Evolutionary conservation across 768 basidiomycete species (phyloP).

Genomic region (Auricularia auricula-judae): DNA sequence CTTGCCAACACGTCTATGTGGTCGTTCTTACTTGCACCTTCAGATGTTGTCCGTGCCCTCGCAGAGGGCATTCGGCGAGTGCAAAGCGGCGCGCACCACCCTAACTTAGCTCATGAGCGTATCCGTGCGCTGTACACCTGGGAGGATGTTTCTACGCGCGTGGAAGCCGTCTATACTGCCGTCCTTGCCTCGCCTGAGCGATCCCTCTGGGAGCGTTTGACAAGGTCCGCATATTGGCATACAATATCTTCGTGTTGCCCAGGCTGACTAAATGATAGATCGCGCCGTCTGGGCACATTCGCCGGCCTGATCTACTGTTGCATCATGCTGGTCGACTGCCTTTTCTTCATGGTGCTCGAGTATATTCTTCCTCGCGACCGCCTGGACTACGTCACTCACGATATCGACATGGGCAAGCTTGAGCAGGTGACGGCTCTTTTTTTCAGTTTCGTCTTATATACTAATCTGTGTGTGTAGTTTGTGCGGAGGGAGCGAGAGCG

Average conservation of each 20-base stretch:
- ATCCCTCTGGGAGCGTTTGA: slow-evolving; percentile 69
- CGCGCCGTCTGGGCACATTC: slow-evolving; percentile 65
- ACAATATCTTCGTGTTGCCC: background rate
- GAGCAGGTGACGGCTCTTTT: slow-evolving; percentile 16
- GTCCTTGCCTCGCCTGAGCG: slow-evolving; percentile 51
- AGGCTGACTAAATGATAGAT: slow-evolving; percentile 30
- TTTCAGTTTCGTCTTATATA: background rate
- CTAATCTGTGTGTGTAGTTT: no score
- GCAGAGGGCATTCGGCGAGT: slow-evolving; percentile 70
- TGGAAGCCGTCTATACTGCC: slow-evolving; percentile 69
- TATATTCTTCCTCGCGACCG: slow-evolving; percentile 71
- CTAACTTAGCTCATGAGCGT: slow-evolving; percentile 60
- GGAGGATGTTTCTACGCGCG: slow-evolving; percentile 66
- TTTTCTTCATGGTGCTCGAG: slow-evolving; percentile 79
- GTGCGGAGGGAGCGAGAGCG: no score
- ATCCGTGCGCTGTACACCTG: slow-evolving; percentile 83
- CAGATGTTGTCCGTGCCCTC: slow-evolving; percentile 80
- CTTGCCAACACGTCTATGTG: background rate
- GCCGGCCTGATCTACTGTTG: slow-evolving; percentile 82
- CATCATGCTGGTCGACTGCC: slow-evolving; percentile 79
- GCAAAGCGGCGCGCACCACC: slow-evolving; percentile 56
- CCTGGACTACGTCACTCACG: slow-evolving; percentile 59
- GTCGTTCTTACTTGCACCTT: background rate
- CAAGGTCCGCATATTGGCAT: slow-evolving; percentile 38
- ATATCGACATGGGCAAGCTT: slow-evolving; percentile 42